A percentile compares a stretch with the other conserved stretches of the same genome.
Evolutionary conservation across 352 stramenopile genomes (phyloP).

Genomic region (Pythium utonaiense): DNA sequence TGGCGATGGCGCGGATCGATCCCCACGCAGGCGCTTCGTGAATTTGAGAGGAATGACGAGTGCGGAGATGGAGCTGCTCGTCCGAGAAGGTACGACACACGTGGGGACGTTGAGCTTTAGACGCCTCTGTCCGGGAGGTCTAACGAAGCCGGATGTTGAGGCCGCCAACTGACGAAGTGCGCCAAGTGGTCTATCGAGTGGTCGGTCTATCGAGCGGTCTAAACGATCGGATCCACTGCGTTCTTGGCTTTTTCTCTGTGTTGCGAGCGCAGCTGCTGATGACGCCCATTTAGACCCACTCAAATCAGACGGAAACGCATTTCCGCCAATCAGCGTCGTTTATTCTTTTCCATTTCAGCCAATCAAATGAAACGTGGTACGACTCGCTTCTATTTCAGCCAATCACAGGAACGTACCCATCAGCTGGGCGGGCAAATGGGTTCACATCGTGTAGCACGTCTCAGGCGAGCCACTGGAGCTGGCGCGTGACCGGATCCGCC

Average conservation of each 20-base stretch:
- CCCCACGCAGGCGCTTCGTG: not conserved
- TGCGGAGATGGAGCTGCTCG: not conserved
- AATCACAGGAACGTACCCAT: not conserved
- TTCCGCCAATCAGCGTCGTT: not conserved
- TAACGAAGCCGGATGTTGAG: not conserved
- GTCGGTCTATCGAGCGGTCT: not conserved
- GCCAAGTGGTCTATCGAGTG: not conserved
- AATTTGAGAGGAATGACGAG: not conserved
- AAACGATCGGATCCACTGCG: not conserved
- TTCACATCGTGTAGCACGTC: not conserved
- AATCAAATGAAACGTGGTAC: too few species aligned
- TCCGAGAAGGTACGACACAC: too few species aligned
- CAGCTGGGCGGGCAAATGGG: not conserved
- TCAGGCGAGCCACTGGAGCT: conserved; percentile 5
- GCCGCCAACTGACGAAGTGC: not conserved
- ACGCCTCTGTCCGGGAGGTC: not conserved
- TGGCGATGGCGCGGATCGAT: not conserved
- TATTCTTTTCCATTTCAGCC: not conserved
- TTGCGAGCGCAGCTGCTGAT: not conserved
- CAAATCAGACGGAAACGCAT: not conserved
- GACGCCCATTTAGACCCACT: not conserved
- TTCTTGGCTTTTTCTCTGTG: not conserved
- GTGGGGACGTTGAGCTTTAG: not conserved
- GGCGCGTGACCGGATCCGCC: not conserved
- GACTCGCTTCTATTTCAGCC: not conserved